Base-by-base conservation (phyloP, 768 basidiomycete species). In the Boletus patriciae region DNA sequence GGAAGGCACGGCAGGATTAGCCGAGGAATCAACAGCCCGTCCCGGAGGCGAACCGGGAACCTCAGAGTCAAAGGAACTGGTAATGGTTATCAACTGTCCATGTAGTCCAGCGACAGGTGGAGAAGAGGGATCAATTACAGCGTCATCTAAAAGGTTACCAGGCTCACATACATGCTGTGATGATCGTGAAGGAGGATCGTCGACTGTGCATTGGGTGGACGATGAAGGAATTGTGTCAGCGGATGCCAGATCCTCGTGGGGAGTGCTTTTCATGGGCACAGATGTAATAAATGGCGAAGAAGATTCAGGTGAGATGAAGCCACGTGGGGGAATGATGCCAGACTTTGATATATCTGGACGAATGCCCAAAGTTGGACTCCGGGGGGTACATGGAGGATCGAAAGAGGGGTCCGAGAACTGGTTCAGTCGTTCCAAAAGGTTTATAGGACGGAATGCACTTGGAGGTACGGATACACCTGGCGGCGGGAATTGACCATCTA, bases 281-380 rank as follows among this genome's bases (percentile, higher is more conserved):
- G 52, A 41, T 55, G 59, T 56, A 54, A 65, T 58, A 37, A 64
- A 62, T 33, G 69, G 62, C 37, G 75, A 69, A 62, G 77, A 71
- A 21, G 79, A 76, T 62, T 81, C 79, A 52, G 81, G 74, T 36
- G 73, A 74, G 34, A 77, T 75, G 36, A 76, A 72, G 58, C 73
- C 74, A 13, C 54, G 68, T 50, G 67, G 65, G 6, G 62, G 61
- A 31, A 33, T 54, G 37, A 61, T 61, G 36, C 37, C 36, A 38
- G 54, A 34, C 34, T 52, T 48, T 19, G 49, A 15, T 25, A 16
- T 43, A 25, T 48, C 48, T 43, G 54, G 54, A 25, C 23, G 54
- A 42, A 56, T 44, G 44, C 27, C 52, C 23, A 37, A 51, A 45
- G 49, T n/a, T 31, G 43, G 43, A 47, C 52, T 48, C 21, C 25